Base-by-base conservation (phyloP, 371 early-diverging fungal genomes). In the Synchytrium microbalum region DNA sequence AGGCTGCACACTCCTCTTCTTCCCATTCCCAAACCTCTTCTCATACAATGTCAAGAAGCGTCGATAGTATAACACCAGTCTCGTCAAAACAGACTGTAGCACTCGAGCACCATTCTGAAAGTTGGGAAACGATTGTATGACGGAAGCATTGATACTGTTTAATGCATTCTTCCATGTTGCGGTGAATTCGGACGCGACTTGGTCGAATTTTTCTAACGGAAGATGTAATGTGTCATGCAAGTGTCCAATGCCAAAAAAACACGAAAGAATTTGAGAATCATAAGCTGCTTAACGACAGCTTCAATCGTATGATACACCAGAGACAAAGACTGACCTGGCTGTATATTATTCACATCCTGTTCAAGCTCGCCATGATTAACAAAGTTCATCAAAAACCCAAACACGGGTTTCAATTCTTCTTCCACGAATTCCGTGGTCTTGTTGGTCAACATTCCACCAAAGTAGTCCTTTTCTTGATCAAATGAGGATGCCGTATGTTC, bases 91-190 rank as follows among this genome's bases (percentile, higher is more conserved):
- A 13, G 88, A 83, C 64, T 96, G 95, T 46, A 95, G 75, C 23
- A 93, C 89, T 19, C 83, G 76, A 0, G 93, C 90, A 5, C 95
- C 95, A 54, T 91, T 93, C 64, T 88, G 88, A 74, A 92, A 93
- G 75, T 93, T 94, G 32, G 92, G 85, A 68, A 96, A 96, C 64
- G 87, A 83, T 64, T 90, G 92, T 54, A 89, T 86, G 16, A 92
- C 88, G 13, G 88, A 85, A 3, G 85, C 79, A 66, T 93, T 91
- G 70, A 95, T 86, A 2, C 80, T 73, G 10, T 84, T 70, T 2
- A 96, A 73, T 27, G 85, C 83, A 30, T 75, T 76, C 2, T 90
- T 87, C 93, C 93, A 96, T 5, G 80, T 83, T 53, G 78, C 76
- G 52, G 86, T 85, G 76, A 96, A 96, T 46, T 85, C 79, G 10